phyloP scores from a whole-genome alignment of 495 filamentous ascomycete genomes.

The Aspergillus hancockii region DNA sequence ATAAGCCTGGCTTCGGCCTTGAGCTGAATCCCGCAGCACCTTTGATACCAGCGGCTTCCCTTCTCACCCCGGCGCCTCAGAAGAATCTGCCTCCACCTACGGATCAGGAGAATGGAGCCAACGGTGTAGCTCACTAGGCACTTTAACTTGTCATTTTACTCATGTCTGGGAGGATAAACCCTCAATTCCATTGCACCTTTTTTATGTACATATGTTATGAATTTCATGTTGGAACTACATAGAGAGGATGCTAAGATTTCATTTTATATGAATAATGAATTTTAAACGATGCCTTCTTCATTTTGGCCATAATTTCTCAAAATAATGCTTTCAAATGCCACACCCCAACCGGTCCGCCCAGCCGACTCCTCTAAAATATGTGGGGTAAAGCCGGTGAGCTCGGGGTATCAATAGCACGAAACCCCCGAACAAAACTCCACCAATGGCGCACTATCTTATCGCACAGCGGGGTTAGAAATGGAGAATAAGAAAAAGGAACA shows the following conservation, averaged over 20 bases:
- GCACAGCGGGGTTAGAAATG: conserved; percentile 11
- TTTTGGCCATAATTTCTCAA: not conserved
- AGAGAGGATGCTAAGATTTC: conserved; percentile 7
- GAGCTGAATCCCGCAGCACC: conserved; percentile 80
- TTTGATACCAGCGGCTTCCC: conserved; percentile 68
- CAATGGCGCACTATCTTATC: conserved; percentile 24
- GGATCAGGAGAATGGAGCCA: conserved; percentile 30
- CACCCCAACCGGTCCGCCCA: not conserved
- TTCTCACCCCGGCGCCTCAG: conserved; percentile 72
- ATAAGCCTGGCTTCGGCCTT: conserved; percentile 89
- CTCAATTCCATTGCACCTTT: conserved; percentile 5
- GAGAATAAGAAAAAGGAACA: not conserved
- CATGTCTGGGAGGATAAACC: conserved; percentile 1
- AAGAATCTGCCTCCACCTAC: conserved; percentile 52
- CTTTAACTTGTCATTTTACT: not conserved
- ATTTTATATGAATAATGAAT: not conserved
- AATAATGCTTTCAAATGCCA: not conserved
- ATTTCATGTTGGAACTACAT: not conserved
- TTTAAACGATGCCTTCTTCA: not conserved
- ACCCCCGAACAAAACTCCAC: conserved; percentile 24
- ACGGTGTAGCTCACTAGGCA: conserved; percentile 22
- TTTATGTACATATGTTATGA: conserved; percentile 9
- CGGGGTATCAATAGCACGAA: conserved; percentile 37
- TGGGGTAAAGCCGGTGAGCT: conserved; percentile 17
- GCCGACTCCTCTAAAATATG: not conserved